A percentile compares a stretch with the other conserved stretches of the same genome.
Conservation (phyloP, 2,329 filamentous ascomycete genomes). For the Penicillium sp. region DNA sequence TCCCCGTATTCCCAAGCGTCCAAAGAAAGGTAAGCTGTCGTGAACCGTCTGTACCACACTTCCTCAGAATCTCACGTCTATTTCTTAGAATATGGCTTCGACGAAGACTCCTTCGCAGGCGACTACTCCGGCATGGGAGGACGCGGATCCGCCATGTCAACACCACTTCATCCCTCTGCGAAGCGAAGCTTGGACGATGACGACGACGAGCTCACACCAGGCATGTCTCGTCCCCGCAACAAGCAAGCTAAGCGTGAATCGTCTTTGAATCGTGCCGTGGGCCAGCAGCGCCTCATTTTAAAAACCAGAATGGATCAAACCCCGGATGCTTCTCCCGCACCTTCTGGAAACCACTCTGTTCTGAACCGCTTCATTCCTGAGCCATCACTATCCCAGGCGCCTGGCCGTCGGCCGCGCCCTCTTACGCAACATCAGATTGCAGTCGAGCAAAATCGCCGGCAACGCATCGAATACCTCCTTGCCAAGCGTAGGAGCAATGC, state of each 20-base stretch:
- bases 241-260: constrained; percentile 41
- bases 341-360: constrained; percentile 43
- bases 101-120: constrained; percentile 35
- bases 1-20: constrained; percentile 45
- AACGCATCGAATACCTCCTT: constrained; percentile 49
- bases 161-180: constrained; percentile 37
- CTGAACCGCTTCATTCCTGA: constrained; percentile 42
- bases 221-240: constrained; percentile 37
- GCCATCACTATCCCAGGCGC: constrained; percentile 29
- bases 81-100: constrained; percentile 27
- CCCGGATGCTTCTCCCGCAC: constrained; percentile 44
- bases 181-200: constrained; percentile 39
- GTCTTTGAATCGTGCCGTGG: constrained; percentile 35
- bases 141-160: constrained; percentile 34
- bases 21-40: constrained; percentile 40
- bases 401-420: constrained; percentile 45
- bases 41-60: not conserved
- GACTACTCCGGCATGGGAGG: constrained; percentile 31
- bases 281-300: constrained; percentile 43
- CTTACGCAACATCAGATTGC: constrained; percentile 52
- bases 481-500: constrained; percentile 42
- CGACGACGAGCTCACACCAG: constrained; percentile 41
- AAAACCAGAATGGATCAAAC: constrained; percentile 47
- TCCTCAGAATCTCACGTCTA: constrained; percentile 3
- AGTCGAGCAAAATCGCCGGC: constrained; percentile 48